Conservation (phyloP, 768 basidiomycete genomes). For the Boletus sp. region DNA sequence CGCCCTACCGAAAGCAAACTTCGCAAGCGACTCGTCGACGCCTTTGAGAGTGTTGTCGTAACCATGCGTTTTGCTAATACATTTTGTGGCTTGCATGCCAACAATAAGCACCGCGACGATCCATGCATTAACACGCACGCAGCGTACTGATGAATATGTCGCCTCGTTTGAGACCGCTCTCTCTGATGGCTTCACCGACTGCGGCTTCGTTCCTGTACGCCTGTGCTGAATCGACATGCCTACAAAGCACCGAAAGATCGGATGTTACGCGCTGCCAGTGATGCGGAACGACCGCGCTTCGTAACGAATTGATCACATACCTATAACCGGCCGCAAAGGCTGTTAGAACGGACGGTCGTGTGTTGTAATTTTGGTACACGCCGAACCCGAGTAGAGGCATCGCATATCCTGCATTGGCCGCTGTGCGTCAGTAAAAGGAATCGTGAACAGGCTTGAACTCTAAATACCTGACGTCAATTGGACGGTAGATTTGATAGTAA, state of each 20-base stretch:
- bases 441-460: slow-evolving; percentile 3
- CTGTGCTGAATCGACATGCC: slow-evolving; percentile 76
- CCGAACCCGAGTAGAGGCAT: slow-evolving; percentile 72
- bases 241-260: slow-evolving; percentile 22
- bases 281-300: neutral
- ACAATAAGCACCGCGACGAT: slow-evolving; percentile 2
- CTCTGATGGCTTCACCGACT: slow-evolving; percentile 58
- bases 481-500: slow-evolving; percentile 33
- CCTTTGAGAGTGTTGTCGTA: slow-evolving; percentile 59
- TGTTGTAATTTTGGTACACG: slow-evolving; percentile 65
- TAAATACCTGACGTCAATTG: slow-evolving; percentile 37
- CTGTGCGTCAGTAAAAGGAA: slow-evolving; percentile 2
- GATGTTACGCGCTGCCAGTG: neutral
- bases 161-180: slow-evolving; percentile 53
- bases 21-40: slow-evolving; percentile 59
- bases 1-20: slow-evolving; percentile 54
- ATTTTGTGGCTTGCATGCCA: slow-evolving; percentile 59
- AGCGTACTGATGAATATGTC: slow-evolving; percentile 69
- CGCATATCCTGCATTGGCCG: slow-evolving; percentile 39
- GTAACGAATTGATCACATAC: slow-evolving; percentile 28
- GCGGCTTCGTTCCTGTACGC: slow-evolving; percentile 63
- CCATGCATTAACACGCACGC: neutral
- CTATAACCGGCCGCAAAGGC: slow-evolving; percentile 69
- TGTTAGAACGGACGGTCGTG: slow-evolving; percentile 53
- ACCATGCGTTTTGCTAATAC: slow-evolving; percentile 53